A percentile compares a stretch with the other conserved stretches of the same genome.
Evolutionary conservation across 1,284 basidiomycete species (phyloP).

Genomic region (Ustilago trichophora): DNA sequence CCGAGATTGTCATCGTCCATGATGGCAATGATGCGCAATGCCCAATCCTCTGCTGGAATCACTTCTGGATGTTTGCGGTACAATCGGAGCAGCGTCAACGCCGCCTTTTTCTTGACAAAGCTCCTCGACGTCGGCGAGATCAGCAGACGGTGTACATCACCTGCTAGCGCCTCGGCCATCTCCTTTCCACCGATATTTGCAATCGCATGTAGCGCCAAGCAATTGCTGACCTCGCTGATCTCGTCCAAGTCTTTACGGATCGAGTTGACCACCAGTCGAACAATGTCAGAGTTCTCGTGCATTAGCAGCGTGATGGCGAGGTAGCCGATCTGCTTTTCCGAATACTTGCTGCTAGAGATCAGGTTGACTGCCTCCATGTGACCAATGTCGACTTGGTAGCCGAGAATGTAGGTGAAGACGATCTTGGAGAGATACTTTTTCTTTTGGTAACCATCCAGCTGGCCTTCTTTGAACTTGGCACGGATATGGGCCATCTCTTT

Average conservation of each 20-base stretch:
- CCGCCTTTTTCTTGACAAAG: constrained; percentile 99
- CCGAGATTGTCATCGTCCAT: constrained; percentile 92
- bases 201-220: constrained; percentile 95
- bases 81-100: constrained; percentile 86
- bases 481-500: constrained; percentile 99
- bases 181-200: constrained; percentile 97
- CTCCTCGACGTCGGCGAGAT: constrained; percentile 94
- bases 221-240: constrained; percentile 93
- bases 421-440: constrained; percentile 94
- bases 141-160: constrained; percentile 90
- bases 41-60: constrained; percentile 93
- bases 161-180: constrained; percentile 94
- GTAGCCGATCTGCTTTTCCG: constrained; percentile 99
- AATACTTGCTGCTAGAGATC: constrained; percentile 93
- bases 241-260: constrained; percentile 97
- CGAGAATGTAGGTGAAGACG: constrained; percentile 97
- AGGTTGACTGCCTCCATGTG: constrained; percentile 99
- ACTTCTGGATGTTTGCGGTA: constrained; percentile 96
- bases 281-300: constrained; percentile 97
- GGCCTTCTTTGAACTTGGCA: constrained; percentile 98
- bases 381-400: constrained; percentile 97
- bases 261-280: constrained; percentile 94
- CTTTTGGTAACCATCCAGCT: constrained; percentile 97
- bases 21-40: constrained; percentile 87
- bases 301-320: constrained; percentile 94